Conservation (phyloP, 306 rosid species). For the Lithocarpus polystachyus region DNA sequence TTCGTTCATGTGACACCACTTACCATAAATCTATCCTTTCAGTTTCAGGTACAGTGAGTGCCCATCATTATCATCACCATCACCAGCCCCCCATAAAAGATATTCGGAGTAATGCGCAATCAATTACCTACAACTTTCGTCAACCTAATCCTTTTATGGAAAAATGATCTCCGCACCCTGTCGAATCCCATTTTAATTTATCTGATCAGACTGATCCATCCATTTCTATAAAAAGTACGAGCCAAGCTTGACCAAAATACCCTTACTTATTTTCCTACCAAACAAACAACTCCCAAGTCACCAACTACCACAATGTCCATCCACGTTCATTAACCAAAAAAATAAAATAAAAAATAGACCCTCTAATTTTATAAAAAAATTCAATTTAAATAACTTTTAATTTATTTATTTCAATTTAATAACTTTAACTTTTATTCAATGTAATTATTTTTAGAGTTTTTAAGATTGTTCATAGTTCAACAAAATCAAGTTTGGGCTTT, state of each 20-base stretch:
- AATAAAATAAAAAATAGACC: no score
- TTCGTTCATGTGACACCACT: background rate
- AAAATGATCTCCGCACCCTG: constrained; percentile 10
- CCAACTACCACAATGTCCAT: background rate
- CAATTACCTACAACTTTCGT: constrained; percentile 27
- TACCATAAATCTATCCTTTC: background rate
- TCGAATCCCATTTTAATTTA: background rate
- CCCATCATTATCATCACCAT: background rate
- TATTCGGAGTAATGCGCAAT: constrained; percentile 10
- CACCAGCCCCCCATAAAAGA: background rate
- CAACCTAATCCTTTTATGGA: background rate
- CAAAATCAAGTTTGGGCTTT: no score
- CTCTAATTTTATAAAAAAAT: no score
- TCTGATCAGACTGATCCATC: background rate
- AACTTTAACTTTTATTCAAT: no score
- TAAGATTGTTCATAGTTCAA: no score
- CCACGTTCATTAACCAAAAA: no score
- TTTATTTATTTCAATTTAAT: no score
- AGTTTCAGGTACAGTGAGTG: background rate
- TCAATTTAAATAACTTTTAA: no score
- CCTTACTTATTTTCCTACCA: constrained; percentile 28
- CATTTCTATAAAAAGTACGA: background rate
- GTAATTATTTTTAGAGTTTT: no score
- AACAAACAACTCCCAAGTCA: constrained; percentile 12
- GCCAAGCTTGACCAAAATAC: background rate